Evolutionary conservation across 192 early-diverging fungal genomes (phyloP).

Genomic region (Bifiguratus adelaidae): DNA sequence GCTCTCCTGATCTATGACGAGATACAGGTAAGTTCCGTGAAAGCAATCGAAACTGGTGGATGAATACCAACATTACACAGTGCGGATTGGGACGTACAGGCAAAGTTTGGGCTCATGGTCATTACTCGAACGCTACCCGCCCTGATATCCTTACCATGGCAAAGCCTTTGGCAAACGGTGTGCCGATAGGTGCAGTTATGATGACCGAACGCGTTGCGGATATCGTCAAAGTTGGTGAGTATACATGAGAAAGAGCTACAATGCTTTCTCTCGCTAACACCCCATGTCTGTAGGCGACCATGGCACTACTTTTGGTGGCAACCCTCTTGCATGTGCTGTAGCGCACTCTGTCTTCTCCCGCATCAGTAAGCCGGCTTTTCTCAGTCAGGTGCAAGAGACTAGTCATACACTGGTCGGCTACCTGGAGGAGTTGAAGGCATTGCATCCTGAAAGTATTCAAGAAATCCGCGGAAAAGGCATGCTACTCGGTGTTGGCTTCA

Average conservation of each 20-base stretch:
- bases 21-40: constrained; percentile 57
- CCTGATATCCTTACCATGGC: constrained; percentile 95
- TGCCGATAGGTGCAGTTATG: constrained; percentile 92
- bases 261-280: background rate
- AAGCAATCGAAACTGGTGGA: background rate
- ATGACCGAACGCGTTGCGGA: constrained; percentile 66
- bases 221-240: constrained; percentile 60
- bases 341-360: constrained; percentile 63
- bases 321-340: constrained; percentile 82
- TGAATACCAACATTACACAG: constrained; percentile 21
- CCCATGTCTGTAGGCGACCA: constrained; percentile 62
- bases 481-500: constrained; percentile 80
- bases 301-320: constrained; percentile 97
- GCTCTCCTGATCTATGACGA: constrained; percentile 94
- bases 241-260: background rate
- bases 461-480: constrained; percentile 82
- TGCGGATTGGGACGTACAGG: constrained; percentile 89
- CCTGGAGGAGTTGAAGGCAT: constrained; percentile 17
- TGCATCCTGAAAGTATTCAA: constrained; percentile 42
- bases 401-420: constrained; percentile 44
- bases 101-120: constrained; percentile 77
- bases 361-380: constrained; percentile 61
- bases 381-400: constrained; percentile 51
- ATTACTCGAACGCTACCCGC: constrained; percentile 47
- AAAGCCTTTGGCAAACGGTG: constrained; percentile 94